phyloP scores from a whole-genome alignment of 2,329 filamentous ascomycete genomes.

The Fusarium sp. region DNA sequence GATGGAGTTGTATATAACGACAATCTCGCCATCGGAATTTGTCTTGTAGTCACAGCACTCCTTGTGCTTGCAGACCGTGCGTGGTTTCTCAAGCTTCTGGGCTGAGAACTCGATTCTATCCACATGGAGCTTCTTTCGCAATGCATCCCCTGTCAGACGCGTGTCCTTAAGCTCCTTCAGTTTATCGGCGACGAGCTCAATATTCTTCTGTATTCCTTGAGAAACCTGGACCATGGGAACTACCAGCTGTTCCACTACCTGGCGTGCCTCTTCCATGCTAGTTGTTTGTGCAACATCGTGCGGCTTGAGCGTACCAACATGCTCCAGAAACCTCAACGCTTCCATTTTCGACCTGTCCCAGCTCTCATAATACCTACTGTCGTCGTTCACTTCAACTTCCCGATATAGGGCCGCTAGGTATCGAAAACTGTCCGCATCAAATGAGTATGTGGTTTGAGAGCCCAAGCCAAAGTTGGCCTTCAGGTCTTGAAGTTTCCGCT shows the following conservation, averaged over 20 bases:
- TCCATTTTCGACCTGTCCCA: constrained; percentile 36
- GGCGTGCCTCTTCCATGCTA: constrained; percentile 28
- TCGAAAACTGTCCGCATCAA: constrained; percentile 36
- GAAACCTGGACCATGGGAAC: constrained; percentile 36
- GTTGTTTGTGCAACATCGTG: constrained; percentile 35
- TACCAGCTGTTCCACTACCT: constrained; percentile 10
- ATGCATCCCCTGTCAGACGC: background rate
- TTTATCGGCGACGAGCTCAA: background rate
- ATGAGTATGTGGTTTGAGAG: constrained; percentile 15
- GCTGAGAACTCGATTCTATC: constrained; percentile 1
- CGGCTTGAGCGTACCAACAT: constrained; percentile 16
- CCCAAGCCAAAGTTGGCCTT: background rate
- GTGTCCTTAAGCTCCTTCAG: constrained; percentile 7
- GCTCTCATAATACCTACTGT: constrained; percentile 21
- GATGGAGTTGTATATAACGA: constrained; percentile 20
- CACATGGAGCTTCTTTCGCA: constrained; percentile 4
- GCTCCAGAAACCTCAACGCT: constrained; percentile 1
- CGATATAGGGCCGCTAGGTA: constrained; percentile 14
- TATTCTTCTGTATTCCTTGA: constrained; percentile 6
- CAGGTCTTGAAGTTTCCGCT: background rate
- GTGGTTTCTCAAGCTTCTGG: constrained; percentile 4
- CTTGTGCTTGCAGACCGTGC: constrained; percentile 24
- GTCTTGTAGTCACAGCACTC: constrained; percentile 24
- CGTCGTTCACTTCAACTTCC: background rate
- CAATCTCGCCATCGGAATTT: background rate